These are phyloP conservation scores for Populus pruinosa DNA, from an alignment of 345 rosid species.

Conservation along the genomic window DNA sequence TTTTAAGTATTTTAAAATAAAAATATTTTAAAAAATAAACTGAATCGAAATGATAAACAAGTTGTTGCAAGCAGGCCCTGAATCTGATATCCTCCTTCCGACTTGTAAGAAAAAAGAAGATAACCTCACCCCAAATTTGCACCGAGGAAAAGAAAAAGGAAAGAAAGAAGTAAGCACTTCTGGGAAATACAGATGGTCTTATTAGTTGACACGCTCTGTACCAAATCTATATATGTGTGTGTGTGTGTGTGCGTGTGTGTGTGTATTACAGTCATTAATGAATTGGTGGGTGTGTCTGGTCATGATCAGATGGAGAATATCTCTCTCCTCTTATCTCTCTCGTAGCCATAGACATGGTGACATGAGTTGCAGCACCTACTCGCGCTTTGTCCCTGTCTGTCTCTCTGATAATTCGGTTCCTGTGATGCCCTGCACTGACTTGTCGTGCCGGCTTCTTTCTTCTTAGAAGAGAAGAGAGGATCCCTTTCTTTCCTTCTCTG, in stretches of 20 bases:
- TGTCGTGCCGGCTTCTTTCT: constrained; percentile 3
- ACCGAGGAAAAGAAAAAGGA: neutral
- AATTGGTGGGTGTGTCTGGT: no score
- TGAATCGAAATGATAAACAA: no score
- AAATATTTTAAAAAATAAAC: no score
- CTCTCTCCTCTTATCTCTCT: neutral
- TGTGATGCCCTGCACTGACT: neutral
- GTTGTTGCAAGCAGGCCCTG: no score
- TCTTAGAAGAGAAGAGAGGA: neutral
- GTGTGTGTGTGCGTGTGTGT: no score
- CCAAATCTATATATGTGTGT: neutral
- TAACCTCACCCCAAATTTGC: no score
- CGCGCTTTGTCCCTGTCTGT: neutral
- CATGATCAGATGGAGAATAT: no score
- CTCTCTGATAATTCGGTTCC: neutral
- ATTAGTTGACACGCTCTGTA: neutral
- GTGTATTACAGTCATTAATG: no score
- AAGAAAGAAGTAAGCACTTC: neutral
- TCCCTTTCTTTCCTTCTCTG: neutral
- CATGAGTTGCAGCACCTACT: neutral
- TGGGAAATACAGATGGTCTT: neutral
- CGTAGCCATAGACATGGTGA: neutral
- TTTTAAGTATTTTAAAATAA: no score
- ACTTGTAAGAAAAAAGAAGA: no score
- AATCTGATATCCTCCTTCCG: no score